phyloP scores from a whole-genome alignment of 352 stramenopile species.

The Phytophthora pisi region DNA sequence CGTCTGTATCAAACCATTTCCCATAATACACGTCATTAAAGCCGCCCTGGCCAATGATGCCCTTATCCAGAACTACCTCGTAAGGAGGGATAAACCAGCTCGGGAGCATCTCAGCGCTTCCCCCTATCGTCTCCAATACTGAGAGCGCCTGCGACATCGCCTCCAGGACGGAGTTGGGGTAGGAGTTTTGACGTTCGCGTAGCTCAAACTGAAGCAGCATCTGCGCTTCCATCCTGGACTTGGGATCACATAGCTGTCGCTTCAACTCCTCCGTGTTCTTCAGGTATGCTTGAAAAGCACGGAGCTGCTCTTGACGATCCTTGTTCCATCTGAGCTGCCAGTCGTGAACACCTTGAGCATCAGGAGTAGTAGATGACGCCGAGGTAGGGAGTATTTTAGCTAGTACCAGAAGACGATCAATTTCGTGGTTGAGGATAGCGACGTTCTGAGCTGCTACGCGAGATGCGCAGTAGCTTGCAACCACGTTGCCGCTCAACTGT shows the following conservation, averaged over 20 bases:
- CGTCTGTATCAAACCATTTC: constrained; percentile 34
- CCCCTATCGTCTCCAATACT: constrained; percentile 9
- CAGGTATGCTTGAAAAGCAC: constrained; percentile 24
- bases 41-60: constrained; percentile 12
- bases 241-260: constrained; percentile 14
- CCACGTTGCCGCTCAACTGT: constrained; percentile 10
- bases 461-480: constrained; percentile 22
- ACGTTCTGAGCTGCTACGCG: constrained; percentile 18
- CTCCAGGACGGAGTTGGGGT: constrained; percentile 24
- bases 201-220: constrained; percentile 35
- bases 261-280: constrained; percentile 7
- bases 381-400: constrained; percentile 9
- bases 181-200: constrained; percentile 23
- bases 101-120: constrained; percentile 12
- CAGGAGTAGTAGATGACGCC: background rate
- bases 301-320: constrained; percentile 21
- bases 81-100: constrained; percentile 40
- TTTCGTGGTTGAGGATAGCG: constrained; percentile 27
- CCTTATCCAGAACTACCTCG: constrained; percentile 24
- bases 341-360: constrained; percentile 23
- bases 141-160: constrained; percentile 15
- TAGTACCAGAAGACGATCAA: constrained; percentile 23
- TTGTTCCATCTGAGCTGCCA: constrained; percentile 27
- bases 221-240: constrained; percentile 21
- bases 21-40: constrained; percentile 29